These are phyloP conservation scores for Flammula alnicola DNA, from an alignment of 1,284 basidiomycete species.

Conservation along the genomic window DNA sequence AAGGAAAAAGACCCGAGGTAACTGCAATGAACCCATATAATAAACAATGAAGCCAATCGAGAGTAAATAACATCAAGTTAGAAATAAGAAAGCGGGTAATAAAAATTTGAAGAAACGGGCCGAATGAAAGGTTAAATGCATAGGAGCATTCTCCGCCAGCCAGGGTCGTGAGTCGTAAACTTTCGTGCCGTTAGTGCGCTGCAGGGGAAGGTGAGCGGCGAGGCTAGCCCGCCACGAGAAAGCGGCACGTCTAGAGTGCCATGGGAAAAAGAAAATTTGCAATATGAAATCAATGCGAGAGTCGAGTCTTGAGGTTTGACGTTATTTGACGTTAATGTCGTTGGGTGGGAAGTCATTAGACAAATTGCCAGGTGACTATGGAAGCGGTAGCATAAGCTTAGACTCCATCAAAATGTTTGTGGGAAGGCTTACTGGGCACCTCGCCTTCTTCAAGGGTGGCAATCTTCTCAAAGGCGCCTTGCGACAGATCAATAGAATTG, in stretches of 20 bases:
- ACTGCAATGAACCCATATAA: constrained; percentile 17
- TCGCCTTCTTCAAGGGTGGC: constrained; percentile 58
- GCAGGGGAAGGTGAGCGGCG: constrained; percentile 12
- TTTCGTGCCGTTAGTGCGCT: constrained; percentile 26
- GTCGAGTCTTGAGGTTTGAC: constrained; percentile 14
- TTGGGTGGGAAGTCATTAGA: constrained; percentile 14
- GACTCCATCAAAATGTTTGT: constrained; percentile 8
- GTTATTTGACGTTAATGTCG: constrained; percentile 14
- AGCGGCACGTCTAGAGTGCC: constrained; percentile 15
- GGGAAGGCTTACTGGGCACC: constrained; percentile 56
- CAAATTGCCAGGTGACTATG: constrained; percentile 31
- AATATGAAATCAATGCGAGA: constrained; percentile 8
- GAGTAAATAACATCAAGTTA: constrained; percentile 27
- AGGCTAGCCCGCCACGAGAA: constrained; percentile 19
- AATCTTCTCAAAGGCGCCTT: constrained; percentile 72
- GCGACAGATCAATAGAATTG: constrained; percentile 82
- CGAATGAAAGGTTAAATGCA: constrained; percentile 24
- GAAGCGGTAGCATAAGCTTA: constrained; percentile 9
- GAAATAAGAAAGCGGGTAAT: constrained; percentile 18
- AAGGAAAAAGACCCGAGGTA: constrained; percentile 6
- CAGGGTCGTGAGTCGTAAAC: constrained; percentile 27
- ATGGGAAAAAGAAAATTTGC: constrained; percentile 7
- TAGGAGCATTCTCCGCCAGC: constrained; percentile 40
- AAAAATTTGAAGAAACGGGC: constrained; percentile 21
- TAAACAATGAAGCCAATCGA: constrained; percentile 5